A percentile compares a stretch with the other conserved stretches of the same genome.
Evolutionary conservation across 345 rosid genomes (phyloP).

Genomic region (Aethionema arabicum): DNA sequence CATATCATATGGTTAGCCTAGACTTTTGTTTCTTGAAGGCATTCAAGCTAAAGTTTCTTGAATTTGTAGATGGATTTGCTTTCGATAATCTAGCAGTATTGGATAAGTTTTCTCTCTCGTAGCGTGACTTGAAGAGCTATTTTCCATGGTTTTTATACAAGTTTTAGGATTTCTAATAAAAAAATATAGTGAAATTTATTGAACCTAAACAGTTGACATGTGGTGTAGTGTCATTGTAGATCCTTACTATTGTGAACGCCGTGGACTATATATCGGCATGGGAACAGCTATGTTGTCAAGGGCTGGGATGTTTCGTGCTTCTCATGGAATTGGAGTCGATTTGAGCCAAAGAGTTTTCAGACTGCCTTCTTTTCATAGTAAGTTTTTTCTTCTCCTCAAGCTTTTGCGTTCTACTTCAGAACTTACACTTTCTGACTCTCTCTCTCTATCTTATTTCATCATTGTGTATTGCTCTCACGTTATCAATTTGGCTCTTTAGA

Average conservation of each 20-base stretch:
- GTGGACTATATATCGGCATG: conserved; percentile 88
- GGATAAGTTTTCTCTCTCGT: conserved; percentile 1
- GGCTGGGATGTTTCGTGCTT: conserved; percentile 87
- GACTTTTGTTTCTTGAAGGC: conserved; percentile 1
- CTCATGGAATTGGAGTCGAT: conserved; percentile 81
- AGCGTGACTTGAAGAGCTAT: neutral
- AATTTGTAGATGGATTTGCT: neutral
- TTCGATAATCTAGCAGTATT: neutral
- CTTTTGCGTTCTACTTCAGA: conserved; percentile 15
- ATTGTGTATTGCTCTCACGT: conserved; percentile 14
- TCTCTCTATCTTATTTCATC: conserved; percentile 22
- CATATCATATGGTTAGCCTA: conserved; percentile 18
- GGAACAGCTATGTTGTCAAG: conserved; percentile 87
- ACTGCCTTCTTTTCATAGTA: conserved; percentile 86
- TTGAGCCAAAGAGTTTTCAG: conserved; percentile 71
- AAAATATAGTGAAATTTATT: conserved; percentile 15
- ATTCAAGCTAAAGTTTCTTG: neutral
- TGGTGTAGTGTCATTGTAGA: conserved; percentile 49
- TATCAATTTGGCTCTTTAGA: conserved; percentile 45
- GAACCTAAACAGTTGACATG: conserved; percentile 29
- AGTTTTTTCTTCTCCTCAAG: conserved; percentile 20
- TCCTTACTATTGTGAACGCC: conserved; percentile 70
- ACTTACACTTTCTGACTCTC: conserved; percentile 22
- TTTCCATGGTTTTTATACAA: conserved; percentile 1
- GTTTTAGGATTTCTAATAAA: neutral